Evolutionary conservation across 2,329 filamentous ascomycete species (phyloP).

Genomic region (Verticillium tricorpus): DNA sequence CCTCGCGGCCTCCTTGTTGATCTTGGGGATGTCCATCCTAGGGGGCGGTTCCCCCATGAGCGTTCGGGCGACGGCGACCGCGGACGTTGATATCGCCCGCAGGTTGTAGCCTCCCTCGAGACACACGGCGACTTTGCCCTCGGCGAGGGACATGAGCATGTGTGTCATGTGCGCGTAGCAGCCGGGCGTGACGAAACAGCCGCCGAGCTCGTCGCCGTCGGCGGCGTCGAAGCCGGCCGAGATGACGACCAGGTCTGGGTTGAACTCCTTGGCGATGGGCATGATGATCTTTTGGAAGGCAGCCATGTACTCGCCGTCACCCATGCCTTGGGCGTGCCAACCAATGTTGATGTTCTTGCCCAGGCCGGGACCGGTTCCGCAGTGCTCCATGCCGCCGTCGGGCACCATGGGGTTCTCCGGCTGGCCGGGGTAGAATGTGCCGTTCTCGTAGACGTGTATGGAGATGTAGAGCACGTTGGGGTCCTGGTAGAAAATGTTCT

Average conservation of each 20-base stretch:
- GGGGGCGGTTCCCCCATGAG: conserved; percentile 92
- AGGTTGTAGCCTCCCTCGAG: conserved; percentile 96
- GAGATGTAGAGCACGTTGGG: conserved; percentile 96
- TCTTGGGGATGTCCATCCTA: conserved; percentile 49
- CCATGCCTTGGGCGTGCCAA: conserved; percentile 74
- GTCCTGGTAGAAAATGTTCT: conserved; percentile 93
- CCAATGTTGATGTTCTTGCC: conserved; percentile 65
- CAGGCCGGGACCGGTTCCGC: conserved; percentile 48
- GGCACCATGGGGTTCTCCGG: conserved; percentile 53
- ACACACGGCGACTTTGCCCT: conserved; percentile 86
- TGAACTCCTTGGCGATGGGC: conserved; percentile 90
- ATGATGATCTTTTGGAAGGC: conserved; percentile 96
- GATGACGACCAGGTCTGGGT: conserved; percentile 91
- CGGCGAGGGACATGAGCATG: conserved; percentile 94
- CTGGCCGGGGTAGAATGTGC: conserved; percentile 76
- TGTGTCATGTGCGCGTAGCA: conserved; percentile 99
- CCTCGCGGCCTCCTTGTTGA: conserved; percentile 53
- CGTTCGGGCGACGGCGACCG: conserved; percentile 83
- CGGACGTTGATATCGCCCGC: conserved; percentile 85
- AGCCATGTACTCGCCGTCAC: conserved; percentile 93
- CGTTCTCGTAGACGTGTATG: conserved; percentile 80
- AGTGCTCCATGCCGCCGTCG: conserved; percentile 58
- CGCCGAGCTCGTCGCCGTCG: conserved; percentile 85
- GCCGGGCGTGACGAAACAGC: conserved; percentile 83
- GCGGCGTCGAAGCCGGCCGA: conserved; percentile 96